phyloP scores from a whole-genome alignment of 1,284 basidiomycete species.

The Calocybe gambosa region DNA sequence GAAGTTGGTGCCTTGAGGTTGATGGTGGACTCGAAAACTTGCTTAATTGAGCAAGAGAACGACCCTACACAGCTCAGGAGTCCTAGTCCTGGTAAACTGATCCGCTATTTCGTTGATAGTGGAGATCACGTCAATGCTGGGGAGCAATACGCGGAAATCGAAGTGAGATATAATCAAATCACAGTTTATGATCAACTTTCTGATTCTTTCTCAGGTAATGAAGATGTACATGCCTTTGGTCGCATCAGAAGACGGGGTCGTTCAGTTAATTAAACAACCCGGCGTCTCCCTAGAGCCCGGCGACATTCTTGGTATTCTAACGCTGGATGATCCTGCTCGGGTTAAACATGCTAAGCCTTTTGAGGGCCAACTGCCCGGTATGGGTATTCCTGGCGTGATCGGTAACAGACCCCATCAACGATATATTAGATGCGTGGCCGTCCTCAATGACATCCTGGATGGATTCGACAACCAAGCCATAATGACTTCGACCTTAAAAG shows the following conservation, averaged over 20 bases:
- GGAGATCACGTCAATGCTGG: constrained; percentile 97
- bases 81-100: constrained; percentile 95
- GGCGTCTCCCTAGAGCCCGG: constrained; percentile 97
- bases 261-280: constrained; percentile 98
- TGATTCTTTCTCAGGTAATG: constrained; percentile 69
- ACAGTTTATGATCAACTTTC: neutral
- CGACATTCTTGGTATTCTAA: constrained; percentile 96
- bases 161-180: constrained; percentile 46
- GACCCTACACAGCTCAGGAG: constrained; percentile 97
- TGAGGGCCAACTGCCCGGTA: constrained; percentile 83
- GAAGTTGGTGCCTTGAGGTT: constrained; percentile 93
- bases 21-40: constrained; percentile 96
- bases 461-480: constrained; percentile 92
- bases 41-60: constrained; percentile 98
- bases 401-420: constrained; percentile 93
- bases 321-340: constrained; percentile 93
- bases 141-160: constrained; percentile 97
- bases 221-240: constrained; percentile 99
- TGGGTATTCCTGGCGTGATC: constrained; percentile 82
- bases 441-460: constrained; percentile 89
- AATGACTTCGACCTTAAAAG: constrained; percentile 80
- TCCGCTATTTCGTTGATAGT: constrained; percentile 93
- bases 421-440: constrained; percentile 69
- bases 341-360: constrained; percentile 99
- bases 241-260: constrained; percentile 91